Conservation (phyloP, 495 filamentous ascomycete genomes). For the Aspergillus baeticus region DNA sequence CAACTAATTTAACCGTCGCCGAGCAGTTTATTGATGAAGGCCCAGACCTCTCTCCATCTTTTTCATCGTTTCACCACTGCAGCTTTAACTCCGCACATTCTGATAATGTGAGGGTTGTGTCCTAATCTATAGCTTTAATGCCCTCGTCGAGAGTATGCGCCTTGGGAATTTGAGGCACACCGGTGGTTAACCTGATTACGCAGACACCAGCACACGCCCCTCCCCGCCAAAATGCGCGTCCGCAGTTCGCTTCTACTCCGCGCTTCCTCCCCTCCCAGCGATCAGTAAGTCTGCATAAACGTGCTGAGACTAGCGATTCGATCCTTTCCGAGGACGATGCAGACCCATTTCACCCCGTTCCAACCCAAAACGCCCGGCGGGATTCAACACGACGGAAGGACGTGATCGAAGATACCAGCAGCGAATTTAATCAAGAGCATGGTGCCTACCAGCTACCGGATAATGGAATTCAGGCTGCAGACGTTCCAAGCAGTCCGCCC, state of each 20-base stretch:
- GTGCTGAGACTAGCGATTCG: conserved; percentile 19
- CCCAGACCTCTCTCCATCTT: not conserved
- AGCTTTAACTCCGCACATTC: not conserved
- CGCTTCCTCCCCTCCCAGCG: conserved; percentile 40
- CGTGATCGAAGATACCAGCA: conserved; percentile 38
- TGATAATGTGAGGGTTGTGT: conserved; percentile 2
- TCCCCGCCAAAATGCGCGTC: conserved; percentile 27
- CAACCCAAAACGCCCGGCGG: conserved; percentile 7
- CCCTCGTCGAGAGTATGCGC: conserved; percentile 3
- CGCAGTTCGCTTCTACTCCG: conserved; percentile 44
- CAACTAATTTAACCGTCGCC: too few relatives aligned
- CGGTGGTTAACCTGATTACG: not conserved
- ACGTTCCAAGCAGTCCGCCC: conserved; percentile 24
- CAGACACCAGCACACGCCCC: conserved; percentile 36
- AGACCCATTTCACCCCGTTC: conserved; percentile 12
- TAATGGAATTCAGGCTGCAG: conserved; percentile 11
- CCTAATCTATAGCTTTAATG: conserved; percentile 3
- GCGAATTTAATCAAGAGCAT: conserved; percentile 10
- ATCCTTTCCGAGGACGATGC: conserved; percentile 25
- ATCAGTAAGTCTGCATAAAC: conserved; percentile 6
- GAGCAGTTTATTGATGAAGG: not conserved
- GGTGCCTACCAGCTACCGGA: not conserved
- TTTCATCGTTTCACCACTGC: not conserved
- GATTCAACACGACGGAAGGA: conserved; percentile 25
- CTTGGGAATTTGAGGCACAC: too few relatives aligned